Evolutionary conservation across 495 filamentous ascomycete species (phyloP).

Genomic region (Penicillium subrubescens): DNA sequence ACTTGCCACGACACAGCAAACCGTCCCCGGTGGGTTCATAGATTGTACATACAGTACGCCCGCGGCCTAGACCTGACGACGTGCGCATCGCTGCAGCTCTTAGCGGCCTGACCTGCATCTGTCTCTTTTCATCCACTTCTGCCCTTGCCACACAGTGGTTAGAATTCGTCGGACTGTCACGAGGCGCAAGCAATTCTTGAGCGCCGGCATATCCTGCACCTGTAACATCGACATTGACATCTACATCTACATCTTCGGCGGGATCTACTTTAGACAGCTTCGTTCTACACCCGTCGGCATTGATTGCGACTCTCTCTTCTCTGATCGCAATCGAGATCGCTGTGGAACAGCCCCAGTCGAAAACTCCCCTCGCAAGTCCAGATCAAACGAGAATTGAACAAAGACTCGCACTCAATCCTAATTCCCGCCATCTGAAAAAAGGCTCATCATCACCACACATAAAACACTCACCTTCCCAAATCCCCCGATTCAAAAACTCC

Average conservation of each 20-base stretch:
- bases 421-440: not conserved
- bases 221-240: not conserved
- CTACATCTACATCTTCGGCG: not conserved
- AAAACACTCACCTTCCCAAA: not conserved
- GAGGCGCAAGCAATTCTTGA: not conserved
- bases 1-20: slow-evolving; percentile 19
- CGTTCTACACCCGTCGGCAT: not conserved
- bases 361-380: not conserved
- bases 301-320: not conserved
- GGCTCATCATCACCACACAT: not conserved
- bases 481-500: not conserved
- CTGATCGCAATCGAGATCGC: not conserved
- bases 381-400: not conserved
- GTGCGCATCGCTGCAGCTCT: slow-evolving; percentile 37
- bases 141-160: slow-evolving; percentile 18
- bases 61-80: slow-evolving; percentile 32
- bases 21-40: slow-evolving; percentile 26
- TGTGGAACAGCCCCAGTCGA: slow-evolving; percentile 1
- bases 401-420: not conserved
- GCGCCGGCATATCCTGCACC: not conserved
- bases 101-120: slow-evolving; percentile 34
- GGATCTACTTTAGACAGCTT: not conserved
- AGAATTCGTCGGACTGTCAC: slow-evolving; percentile 7
- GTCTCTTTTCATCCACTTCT: slow-evolving; percentile 20
- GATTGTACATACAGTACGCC: slow-evolving; percentile 27